phyloP scores from a whole-genome alignment of 345 rosid genomes.

The Carallia pectinifolia region DNA sequence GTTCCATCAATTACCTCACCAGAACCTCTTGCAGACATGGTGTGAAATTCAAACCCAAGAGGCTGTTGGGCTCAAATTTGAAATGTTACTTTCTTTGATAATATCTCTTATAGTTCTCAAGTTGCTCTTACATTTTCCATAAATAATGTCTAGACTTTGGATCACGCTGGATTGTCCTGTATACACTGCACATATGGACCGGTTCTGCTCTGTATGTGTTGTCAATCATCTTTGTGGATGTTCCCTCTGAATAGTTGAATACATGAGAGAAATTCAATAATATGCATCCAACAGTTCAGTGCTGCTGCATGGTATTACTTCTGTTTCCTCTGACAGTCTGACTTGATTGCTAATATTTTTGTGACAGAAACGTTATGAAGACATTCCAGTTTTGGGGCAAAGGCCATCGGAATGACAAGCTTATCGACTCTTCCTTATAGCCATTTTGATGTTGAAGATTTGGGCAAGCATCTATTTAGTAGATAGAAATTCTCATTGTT shows the following conservation, averaged over 20 bases:
- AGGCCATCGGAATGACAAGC: constrained; percentile 66
- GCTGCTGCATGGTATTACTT: background rate
- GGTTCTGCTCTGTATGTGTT: background rate
- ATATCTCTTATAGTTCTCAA: too few relatives aligned
- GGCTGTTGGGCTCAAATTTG: too few relatives aligned
- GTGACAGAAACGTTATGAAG: constrained; percentile 81
- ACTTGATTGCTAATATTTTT: constrained; percentile 5
- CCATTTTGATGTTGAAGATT: constrained; percentile 13
- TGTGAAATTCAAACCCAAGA: too few relatives aligned
- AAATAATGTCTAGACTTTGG: background rate
- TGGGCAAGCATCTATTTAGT: background rate
- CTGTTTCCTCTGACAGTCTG: background rate
- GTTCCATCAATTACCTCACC: too few relatives aligned
- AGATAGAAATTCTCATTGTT: constrained; percentile 5
- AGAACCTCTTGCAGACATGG: too few relatives aligned
- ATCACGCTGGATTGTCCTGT: background rate
- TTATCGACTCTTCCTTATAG: background rate
- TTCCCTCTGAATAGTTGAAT: background rate
- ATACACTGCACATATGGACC: background rate
- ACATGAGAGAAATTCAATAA: background rate
- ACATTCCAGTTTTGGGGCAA: constrained; percentile 85
- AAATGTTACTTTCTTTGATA: too few relatives aligned
- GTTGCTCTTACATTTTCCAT: too few relatives aligned
- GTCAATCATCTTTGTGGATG: background rate
- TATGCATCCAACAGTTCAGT: background rate